These are phyloP conservation scores for Xylaria sp. DNA, from an alignment of 2,329 filamentous ascomycete species.

Conservation along the genomic window DNA sequence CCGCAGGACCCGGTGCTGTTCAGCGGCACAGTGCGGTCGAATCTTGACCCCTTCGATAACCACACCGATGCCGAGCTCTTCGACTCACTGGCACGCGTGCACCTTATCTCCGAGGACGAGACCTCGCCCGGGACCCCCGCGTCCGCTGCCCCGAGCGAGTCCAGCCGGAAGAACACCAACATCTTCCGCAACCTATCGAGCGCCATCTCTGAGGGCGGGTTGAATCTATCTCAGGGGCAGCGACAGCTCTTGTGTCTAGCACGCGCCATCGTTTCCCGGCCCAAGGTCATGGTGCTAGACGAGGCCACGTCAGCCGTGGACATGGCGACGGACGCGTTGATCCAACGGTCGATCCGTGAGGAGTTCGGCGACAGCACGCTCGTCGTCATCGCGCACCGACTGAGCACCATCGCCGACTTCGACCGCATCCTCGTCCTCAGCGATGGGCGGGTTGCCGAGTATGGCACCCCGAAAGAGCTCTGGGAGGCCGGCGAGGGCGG, in stretches of 20 bases:
- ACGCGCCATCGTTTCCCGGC: conserved; percentile 75
- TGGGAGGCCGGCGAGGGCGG: conserved; percentile 53
- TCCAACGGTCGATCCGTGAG: conserved; percentile 77
- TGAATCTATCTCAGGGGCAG: conserved; percentile 80
- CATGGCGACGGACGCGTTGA: conserved; percentile 78
- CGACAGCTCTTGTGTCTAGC: conserved; percentile 80
- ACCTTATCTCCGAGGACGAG: conserved; percentile 64
- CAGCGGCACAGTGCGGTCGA: conserved; percentile 78
- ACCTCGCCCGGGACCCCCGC: conserved; percentile 49
- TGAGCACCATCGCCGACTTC: conserved; percentile 81
- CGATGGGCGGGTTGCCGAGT: conserved; percentile 74
- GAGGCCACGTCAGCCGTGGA: conserved; percentile 84
- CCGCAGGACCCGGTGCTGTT: conserved; percentile 84
- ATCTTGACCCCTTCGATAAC: conserved; percentile 80
- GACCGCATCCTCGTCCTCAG: conserved; percentile 77
- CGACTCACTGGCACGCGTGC: conserved; percentile 75
- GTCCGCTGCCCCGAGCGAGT: conserved; percentile 44
- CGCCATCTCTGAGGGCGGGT: conserved; percentile 74
- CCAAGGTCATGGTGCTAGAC: conserved; percentile 82
- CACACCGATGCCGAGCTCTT: conserved; percentile 74
- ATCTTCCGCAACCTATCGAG: conserved; percentile 71
- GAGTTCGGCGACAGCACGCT: conserved; percentile 74
- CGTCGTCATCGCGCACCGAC: conserved; percentile 78
- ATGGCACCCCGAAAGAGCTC: conserved; percentile 70
- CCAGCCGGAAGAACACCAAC: conserved; percentile 65